These are phyloP conservation scores for Yamadazyma kitorensis DNA, from an alignment of 805 yeast genomes.

Conservation along the genomic window DNA sequence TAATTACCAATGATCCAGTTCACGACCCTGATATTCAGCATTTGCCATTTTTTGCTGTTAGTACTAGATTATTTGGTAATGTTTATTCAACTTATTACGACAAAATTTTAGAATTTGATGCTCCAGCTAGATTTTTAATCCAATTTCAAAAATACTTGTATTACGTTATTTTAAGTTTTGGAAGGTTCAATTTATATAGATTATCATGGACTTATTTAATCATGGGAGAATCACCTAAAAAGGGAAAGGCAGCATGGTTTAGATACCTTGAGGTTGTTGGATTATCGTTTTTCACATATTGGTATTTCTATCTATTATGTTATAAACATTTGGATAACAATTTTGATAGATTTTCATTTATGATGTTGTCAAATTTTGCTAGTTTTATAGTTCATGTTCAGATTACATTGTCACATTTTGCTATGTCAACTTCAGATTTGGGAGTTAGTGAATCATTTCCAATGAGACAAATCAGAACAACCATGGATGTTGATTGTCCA, in stretches of 20 bases:
- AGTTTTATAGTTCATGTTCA: slow-evolving; percentile 95
- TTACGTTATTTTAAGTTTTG: slow-evolving; percentile 78
- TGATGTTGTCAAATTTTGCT: slow-evolving; percentile 71
- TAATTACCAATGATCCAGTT: slow-evolving; percentile 87
- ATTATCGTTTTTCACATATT: slow-evolving; percentile 63
- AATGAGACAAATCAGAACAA: slow-evolving; percentile 79
- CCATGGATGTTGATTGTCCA: slow-evolving; percentile 95
- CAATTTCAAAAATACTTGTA: slow-evolving; percentile 67
- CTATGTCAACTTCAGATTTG: slow-evolving; percentile 87
- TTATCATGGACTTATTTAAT: slow-evolving; percentile 77
- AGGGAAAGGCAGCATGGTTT: slow-evolving; percentile 85
- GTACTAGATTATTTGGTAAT: slow-evolving; percentile 62
- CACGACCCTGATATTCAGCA: slow-evolving; percentile 96
- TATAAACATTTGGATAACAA: slow-evolving; percentile 50
- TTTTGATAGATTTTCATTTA: slow-evolving; percentile 53
- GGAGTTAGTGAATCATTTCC: slow-evolving; percentile 79
- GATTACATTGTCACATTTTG: slow-evolving; percentile 85
- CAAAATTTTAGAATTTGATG: slow-evolving; percentile 63
- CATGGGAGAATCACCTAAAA: slow-evolving; percentile 72
- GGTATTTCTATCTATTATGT: slow-evolving; percentile 75
- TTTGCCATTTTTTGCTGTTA: slow-evolving; percentile 86
- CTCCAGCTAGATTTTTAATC: slow-evolving; percentile 54
- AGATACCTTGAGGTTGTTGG: slow-evolving; percentile 77
- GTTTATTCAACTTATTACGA: slow-evolving; percentile 82
- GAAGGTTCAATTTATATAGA: slow-evolving; percentile 80